These are phyloP conservation scores for Russula brevipes DNA, from an alignment of 768 basidiomycete genomes.

Conservation along the genomic window DNA sequence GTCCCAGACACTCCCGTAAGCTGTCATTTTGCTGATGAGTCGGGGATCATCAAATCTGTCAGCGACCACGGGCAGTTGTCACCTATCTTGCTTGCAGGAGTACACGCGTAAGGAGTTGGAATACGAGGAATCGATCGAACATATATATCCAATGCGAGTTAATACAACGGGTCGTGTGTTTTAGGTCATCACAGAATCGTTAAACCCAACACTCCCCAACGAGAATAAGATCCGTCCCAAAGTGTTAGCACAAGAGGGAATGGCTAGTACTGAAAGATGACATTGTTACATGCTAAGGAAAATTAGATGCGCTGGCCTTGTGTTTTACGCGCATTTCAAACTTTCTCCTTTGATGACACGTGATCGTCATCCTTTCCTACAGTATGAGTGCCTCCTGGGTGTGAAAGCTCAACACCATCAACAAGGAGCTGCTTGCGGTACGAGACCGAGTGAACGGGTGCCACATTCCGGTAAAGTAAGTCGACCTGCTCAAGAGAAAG, in stretches of 20 bases:
- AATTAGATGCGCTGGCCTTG: not conserved
- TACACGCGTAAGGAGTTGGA: too few relatives aligned
- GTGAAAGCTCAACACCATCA: not conserved
- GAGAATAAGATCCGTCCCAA: not conserved
- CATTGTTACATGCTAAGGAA: not conserved
- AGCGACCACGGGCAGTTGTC: not conserved
- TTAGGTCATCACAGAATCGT: not conserved
- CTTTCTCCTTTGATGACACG: slow-evolving; percentile 6
- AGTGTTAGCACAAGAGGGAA: not conserved
- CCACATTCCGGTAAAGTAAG: slow-evolving; percentile 64
- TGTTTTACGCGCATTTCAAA: not conserved
- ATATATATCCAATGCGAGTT: not conserved
- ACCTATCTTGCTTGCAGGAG: too few relatives aligned
- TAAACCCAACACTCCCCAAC: not conserved
- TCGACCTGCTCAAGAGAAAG: slow-evolving; percentile 84
- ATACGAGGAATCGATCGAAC: not conserved
- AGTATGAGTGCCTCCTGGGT: not conserved
- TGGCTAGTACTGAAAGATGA: not conserved
- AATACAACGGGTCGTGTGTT: slow-evolving; percentile 8
- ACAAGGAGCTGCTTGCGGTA: slow-evolving; percentile 32
- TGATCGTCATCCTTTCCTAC: not conserved
- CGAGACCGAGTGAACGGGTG: slow-evolving; percentile 43
- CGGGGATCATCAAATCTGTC: not conserved
- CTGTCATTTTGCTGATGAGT: too few relatives aligned
- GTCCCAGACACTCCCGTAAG: too few relatives aligned